A percentile compares a stretch with the other conserved stretches of the same genome.
Evolutionary conservation across 2,329 filamentous ascomycete species (phyloP).

Genomic region (Tolypocladium tropicale): DNA sequence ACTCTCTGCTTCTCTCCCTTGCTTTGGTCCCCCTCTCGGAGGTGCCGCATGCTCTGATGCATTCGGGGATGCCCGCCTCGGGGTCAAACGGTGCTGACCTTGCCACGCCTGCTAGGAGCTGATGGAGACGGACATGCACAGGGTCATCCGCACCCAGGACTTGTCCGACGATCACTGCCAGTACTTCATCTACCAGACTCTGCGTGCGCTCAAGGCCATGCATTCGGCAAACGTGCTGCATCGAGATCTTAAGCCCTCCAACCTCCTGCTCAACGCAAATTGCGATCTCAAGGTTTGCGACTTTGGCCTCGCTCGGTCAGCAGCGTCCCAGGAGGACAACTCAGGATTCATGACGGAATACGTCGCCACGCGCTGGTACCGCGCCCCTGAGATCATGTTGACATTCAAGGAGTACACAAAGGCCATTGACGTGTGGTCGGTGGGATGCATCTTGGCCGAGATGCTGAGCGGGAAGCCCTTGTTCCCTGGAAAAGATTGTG

Average conservation of each 20-base stretch:
- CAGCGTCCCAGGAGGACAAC: constrained; percentile 96
- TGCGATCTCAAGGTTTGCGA: constrained; percentile 99
- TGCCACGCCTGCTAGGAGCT: constrained; percentile 53
- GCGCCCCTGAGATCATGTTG: constrained; percentile 98
- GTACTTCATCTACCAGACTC: constrained; percentile 99
- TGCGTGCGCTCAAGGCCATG: constrained; percentile 97
- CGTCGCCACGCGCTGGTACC: constrained; percentile 97
- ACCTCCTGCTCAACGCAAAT: constrained; percentile 93
- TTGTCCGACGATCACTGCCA: constrained; percentile 98
- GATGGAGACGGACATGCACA: constrained; percentile 99
- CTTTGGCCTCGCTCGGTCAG: constrained; percentile 90
- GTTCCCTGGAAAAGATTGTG: constrained; percentile 97
- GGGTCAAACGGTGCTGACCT: not conserved
- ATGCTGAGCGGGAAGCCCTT: constrained; percentile 98
- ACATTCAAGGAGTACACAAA: constrained; percentile 99
- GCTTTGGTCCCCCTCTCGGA: no score
- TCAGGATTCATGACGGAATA: constrained; percentile 99
- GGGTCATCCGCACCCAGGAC: constrained; percentile 96
- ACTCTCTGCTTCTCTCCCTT: not conserved
- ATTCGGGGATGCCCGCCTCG: not conserved
- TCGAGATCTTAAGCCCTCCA: constrained; percentile 94
- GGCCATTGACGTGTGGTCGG: constrained; percentile 98
- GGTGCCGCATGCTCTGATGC: not conserved
- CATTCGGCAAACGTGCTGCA: constrained; percentile 98
- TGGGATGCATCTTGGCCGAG: constrained; percentile 94